Conservation (phyloP, 1,284 basidiomycete species). For the Ustilago xerochloae region DNA sequence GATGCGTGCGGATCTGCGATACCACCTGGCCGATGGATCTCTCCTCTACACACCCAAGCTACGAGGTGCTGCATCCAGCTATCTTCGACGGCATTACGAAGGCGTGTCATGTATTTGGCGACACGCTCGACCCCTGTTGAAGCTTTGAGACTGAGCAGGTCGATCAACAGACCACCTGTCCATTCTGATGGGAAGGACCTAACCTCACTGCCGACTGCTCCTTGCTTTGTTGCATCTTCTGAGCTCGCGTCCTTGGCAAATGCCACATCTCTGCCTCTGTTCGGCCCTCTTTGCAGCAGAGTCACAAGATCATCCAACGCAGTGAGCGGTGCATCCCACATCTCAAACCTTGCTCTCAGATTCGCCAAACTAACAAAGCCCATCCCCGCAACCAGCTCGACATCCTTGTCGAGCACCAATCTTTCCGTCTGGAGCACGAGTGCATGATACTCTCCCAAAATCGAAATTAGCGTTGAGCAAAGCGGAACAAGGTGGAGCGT, state of each 20-base stretch:
- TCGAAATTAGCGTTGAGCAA: conserved; percentile 42
- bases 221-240: background rate
- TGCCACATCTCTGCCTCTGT: conserved; percentile 15
- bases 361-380: conserved; percentile 52
- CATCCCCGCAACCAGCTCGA: conserved; percentile 29
- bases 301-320: conserved; percentile 46
- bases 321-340: conserved; percentile 44
- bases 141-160: conserved; percentile 42
- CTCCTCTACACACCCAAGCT: conserved; percentile 52
- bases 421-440: conserved; percentile 44
- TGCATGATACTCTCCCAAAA: conserved; percentile 40
- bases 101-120: conserved; percentile 30
- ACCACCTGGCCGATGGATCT: conserved; percentile 37
- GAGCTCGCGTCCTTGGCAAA: conserved; percentile 17
- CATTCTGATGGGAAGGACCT: conserved; percentile 36
- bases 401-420: conserved; percentile 30
- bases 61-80: conserved; percentile 51
- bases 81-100: conserved; percentile 44
- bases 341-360: conserved; percentile 42
- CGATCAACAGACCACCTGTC: conserved; percentile 54
- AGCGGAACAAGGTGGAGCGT: conserved; percentile 52
- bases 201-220: background rate
- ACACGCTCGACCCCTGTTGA: conserved; percentile 43
- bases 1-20: conserved; percentile 34
- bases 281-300: conserved; percentile 27